phyloP scores from a whole-genome alignment of 2,329 filamentous ascomycete genomes.

The Exserohilum turcica region DNA sequence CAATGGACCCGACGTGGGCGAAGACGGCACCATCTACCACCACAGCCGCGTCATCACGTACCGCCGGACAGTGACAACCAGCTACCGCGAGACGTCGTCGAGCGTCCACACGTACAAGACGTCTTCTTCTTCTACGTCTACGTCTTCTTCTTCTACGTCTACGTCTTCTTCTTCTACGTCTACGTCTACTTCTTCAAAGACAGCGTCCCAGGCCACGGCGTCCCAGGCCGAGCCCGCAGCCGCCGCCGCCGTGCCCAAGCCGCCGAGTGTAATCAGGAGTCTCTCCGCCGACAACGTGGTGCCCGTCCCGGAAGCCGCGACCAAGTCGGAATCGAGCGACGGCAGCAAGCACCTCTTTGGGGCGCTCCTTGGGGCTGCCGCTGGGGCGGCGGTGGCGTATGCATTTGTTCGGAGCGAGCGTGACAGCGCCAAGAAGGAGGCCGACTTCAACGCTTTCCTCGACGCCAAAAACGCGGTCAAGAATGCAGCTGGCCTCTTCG shows the following conservation, averaged over 20 bases:
- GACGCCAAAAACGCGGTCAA: conserved; percentile 41
- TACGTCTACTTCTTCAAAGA: conserved; percentile 30
- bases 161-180: too few species aligned
- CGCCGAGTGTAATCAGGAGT: conserved; percentile 37
- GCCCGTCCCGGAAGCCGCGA: conserved; percentile 29
- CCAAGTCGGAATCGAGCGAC: conserved; percentile 46
- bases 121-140: too few species aligned
- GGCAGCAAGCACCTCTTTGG: conserved; percentile 71
- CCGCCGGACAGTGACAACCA: conserved; percentile 40
- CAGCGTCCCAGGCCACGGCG: conserved; percentile 29
- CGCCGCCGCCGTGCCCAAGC: conserved; percentile 32
- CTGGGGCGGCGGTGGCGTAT: conserved; percentile 77
- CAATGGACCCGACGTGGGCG: conserved; percentile 46
- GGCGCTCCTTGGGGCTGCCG: conserved; percentile 77
- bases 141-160: too few species aligned
- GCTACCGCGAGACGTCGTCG: conserved; percentile 37
- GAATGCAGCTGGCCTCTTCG: conserved; percentile 33
- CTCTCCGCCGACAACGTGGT: conserved; percentile 37
- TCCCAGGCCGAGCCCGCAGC: conserved; percentile 36
- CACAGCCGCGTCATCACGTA: conserved; percentile 54
- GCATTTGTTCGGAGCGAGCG: conserved; percentile 68
- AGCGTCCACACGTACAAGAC: conserved; percentile 41
- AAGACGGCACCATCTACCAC: conserved; percentile 49
- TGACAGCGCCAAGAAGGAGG: conserved; percentile 53
- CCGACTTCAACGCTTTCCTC: conserved; percentile 46